Percentiles rank a stretch among this genome's conserved stretches.
Conservation (phyloP, 148 eudicot species). For the Amaranthus hypochondriacus region DNA sequence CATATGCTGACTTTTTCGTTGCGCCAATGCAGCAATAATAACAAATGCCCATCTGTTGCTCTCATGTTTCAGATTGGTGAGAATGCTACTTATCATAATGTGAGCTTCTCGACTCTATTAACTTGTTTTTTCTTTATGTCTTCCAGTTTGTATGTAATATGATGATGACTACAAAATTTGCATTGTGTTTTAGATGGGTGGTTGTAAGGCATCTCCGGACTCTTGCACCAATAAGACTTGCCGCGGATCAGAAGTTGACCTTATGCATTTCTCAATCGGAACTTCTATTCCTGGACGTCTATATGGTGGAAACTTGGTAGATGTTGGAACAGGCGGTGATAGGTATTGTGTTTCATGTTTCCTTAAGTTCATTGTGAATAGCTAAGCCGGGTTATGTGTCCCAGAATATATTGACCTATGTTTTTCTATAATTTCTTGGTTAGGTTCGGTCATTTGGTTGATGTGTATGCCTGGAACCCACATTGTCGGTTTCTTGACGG, state of each 20-base stretch:
- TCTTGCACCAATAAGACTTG: slow-evolving; percentile 69
- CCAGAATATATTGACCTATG: not conserved
- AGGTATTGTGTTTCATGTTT: slow-evolving; percentile 33
- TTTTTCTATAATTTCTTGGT: slow-evolving; percentile 11
- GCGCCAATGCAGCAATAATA: slow-evolving; percentile 46
- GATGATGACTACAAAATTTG: not conserved
- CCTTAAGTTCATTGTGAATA: slow-evolving; percentile 1
- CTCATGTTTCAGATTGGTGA: slow-evolving; percentile 96
- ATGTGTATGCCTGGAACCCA: slow-evolving; percentile 85
- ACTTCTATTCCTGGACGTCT: slow-evolving; percentile 82
- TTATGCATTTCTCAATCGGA: slow-evolving; percentile 92
- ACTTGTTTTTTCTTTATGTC: not conserved
- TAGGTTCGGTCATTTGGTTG: slow-evolving; percentile 83
- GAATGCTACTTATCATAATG: slow-evolving; percentile 78
- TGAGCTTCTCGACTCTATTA: slow-evolving; percentile 28
- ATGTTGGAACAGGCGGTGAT: slow-evolving; percentile 64
- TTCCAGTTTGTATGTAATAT: not conserved
- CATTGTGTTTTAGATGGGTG: slow-evolving; percentile 69
- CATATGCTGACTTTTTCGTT: slow-evolving; percentile 16
- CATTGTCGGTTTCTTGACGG: slow-evolving; percentile 85
- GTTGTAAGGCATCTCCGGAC: slow-evolving; percentile 61
- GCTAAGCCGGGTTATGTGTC: not conserved
- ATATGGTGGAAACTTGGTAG: slow-evolving; percentile 66
- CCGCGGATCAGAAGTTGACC: slow-evolving; percentile 83
- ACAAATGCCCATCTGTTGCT: slow-evolving; percentile 81